These are phyloP conservation scores for Cicer bijugum DNA, from an alignment of 306 rosid species.

Conservation along the genomic window DNA sequence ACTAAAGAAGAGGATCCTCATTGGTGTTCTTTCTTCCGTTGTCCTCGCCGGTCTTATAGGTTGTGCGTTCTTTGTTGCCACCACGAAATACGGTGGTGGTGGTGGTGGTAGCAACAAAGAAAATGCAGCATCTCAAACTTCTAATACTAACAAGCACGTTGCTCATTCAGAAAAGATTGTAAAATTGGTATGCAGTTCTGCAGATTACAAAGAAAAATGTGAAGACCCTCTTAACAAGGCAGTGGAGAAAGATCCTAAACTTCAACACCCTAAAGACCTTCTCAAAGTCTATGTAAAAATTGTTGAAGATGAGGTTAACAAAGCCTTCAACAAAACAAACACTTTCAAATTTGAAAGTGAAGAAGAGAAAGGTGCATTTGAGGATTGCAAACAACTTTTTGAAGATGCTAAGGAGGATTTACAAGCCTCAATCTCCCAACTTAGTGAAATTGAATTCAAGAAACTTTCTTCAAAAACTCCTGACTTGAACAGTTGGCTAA, in stretches of 20 bases:
- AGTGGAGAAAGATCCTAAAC: not conserved
- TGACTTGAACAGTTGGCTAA: conserved; percentile 77
- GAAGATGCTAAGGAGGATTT: conserved; percentile 63
- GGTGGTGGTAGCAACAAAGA: not conserved
- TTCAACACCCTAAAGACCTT: conserved; percentile 59
- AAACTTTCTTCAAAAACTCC: conserved; percentile 41
- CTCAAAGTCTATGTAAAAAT: conserved; percentile 53
- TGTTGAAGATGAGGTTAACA: conserved; percentile 49
- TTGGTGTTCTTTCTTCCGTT: conserved; percentile 48
- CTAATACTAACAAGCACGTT: not conserved
- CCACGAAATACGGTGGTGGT: not conserved
- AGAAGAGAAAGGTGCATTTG: conserved; percentile 64
- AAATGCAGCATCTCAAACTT: not conserved
- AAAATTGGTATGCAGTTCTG: conserved; percentile 51
- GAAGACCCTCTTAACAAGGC: conserved; percentile 51
- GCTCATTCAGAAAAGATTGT: conserved; percentile 42
- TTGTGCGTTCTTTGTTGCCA: conserved; percentile 42
- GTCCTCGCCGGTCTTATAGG: conserved; percentile 51
- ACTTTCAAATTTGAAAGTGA: conserved; percentile 45
- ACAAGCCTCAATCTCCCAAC: conserved; percentile 38
- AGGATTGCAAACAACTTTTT: conserved; percentile 66
- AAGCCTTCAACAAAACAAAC: conserved; percentile 48
- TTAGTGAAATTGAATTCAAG: not conserved
- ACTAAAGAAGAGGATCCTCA: conserved; percentile 51
- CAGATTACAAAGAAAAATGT: conserved; percentile 65